These are phyloP conservation scores for Gryganskiella cystojenkinii DNA, from an alignment of 192 early-diverging fungal species.

Conservation along the genomic window DNA sequence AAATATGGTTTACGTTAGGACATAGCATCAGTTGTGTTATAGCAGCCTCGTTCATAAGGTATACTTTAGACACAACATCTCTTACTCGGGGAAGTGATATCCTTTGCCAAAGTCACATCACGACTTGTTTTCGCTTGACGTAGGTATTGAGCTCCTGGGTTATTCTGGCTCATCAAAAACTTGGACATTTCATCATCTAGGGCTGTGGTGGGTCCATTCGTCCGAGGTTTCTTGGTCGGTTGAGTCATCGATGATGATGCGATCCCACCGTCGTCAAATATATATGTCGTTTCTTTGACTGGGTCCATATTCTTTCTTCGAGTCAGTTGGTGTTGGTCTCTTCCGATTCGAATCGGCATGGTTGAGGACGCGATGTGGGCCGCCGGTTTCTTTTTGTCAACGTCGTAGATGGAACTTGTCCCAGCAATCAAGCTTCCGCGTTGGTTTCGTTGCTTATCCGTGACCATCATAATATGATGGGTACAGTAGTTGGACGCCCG, in stretches of 20 bases:
- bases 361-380: not conserved
- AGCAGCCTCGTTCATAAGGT: too few relatives aligned
- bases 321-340: not conserved
- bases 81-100: constrained; percentile 47
- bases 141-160: constrained; percentile 41
- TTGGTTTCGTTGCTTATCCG: constrained; percentile 43
- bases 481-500: constrained; percentile 33
- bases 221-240: constrained; percentile 10
- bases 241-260: constrained; percentile 27
- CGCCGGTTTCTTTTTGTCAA: constrained; percentile 15
- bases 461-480: constrained; percentile 44
- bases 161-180: constrained; percentile 50
- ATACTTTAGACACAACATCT: too few relatives aligned
- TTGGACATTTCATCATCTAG: constrained; percentile 16
- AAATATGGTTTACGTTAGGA: too few relatives aligned
- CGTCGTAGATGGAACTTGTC: constrained; percentile 43
- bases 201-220: not conserved
- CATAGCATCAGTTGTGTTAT: too few relatives aligned
- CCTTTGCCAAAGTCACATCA: constrained; percentile 43
- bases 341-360: constrained; percentile 1
- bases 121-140: constrained; percentile 40
- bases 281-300: constrained; percentile 32
- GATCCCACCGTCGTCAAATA: constrained; percentile 36
- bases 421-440: constrained; percentile 40
- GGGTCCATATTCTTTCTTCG: not conserved